These are phyloP conservation scores for Coemansia sp. DNA, from an alignment of 192 early-diverging fungal species.

Conservation along the genomic window DNA sequence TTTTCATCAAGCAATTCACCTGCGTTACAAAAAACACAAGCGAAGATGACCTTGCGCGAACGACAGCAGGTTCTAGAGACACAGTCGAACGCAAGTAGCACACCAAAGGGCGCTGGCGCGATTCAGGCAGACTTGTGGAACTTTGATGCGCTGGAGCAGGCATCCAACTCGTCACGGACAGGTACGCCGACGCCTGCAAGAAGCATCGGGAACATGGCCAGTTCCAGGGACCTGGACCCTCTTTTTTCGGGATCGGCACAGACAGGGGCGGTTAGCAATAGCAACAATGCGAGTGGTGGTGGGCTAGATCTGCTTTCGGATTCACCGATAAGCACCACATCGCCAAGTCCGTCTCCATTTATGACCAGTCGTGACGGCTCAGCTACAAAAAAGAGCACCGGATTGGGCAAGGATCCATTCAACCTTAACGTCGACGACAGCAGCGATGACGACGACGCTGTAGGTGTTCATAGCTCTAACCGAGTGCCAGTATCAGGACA, in stretches of 20 bases:
- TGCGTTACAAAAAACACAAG: constrained; percentile 15
- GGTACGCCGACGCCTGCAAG: background rate
- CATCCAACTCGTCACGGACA: constrained; percentile 18
- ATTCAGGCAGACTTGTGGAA: constrained; percentile 36
- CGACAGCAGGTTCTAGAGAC: constrained; percentile 38
- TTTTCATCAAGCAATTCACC: constrained; percentile 15
- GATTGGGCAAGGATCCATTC: background rate
- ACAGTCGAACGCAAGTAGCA: constrained; percentile 12
- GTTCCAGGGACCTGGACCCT: constrained; percentile 43
- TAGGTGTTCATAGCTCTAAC: background rate
- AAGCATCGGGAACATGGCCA: constrained; percentile 4
- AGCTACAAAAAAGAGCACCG: background rate
- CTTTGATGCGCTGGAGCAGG: constrained; percentile 46
- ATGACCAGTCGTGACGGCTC: background rate
- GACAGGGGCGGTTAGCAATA: background rate
- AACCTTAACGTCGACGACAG: background rate
- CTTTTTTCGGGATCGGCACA: constrained; percentile 7
- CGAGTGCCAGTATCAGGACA: background rate
- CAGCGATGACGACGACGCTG: constrained; percentile 38
- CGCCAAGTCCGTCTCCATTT: constrained; percentile 1
- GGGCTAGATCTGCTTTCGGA: constrained; percentile 9
- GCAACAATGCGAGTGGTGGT: background rate
- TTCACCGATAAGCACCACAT: background rate
- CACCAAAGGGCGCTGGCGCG: constrained; percentile 5
- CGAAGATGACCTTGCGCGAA: constrained; percentile 49